A percentile compares a stretch with the other conserved stretches of the same genome.
These are phyloP conservation scores for Fraxinus floribunda DNA, from an alignment of 305 asterid species.

Conservation along the genomic window DNA sequence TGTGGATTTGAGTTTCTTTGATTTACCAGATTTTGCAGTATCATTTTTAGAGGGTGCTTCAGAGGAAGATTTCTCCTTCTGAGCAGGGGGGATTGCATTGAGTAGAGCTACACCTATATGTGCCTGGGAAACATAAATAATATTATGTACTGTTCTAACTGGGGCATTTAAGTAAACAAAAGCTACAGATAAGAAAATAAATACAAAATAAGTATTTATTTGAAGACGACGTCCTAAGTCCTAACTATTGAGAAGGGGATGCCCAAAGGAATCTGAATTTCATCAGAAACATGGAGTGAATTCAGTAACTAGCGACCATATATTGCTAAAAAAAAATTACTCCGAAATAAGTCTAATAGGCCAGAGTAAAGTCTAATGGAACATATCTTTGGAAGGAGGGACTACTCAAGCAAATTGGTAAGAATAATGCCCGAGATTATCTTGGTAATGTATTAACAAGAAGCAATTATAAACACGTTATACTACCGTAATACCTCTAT, in stretches of 20 bases:
- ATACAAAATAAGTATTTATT: not conserved
- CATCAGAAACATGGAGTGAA: not conserved
- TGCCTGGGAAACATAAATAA: slow-evolving; percentile 50
- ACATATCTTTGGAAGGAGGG: not conserved
- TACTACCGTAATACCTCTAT: not conserved
- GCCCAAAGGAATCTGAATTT: not conserved
- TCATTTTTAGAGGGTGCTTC: slow-evolving; percentile 58
- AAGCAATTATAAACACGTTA: too few relatives aligned
- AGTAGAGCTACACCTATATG: slow-evolving; percentile 93
- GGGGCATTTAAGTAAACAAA: not conserved
- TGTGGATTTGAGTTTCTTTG: slow-evolving; percentile 55
- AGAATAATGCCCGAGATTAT: not conserved
- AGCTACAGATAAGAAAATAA: not conserved
- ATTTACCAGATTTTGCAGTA: slow-evolving; percentile 52
- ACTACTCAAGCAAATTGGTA: not conserved
- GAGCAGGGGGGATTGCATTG: slow-evolving; percentile 76
- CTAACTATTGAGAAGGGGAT: not conserved
- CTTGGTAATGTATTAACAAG: not conserved
- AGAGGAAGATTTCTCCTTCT: slow-evolving; percentile 49
- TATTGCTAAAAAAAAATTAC: not conserved
- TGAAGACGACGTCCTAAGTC: not conserved
- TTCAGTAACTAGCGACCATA: not conserved
- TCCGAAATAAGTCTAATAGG: not conserved
- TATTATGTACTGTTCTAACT: not conserved
- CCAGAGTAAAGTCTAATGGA: not conserved